Base-by-base conservation (phyloP, 192 early-diverging fungal species). In the Phycomyces nitens region DNA sequence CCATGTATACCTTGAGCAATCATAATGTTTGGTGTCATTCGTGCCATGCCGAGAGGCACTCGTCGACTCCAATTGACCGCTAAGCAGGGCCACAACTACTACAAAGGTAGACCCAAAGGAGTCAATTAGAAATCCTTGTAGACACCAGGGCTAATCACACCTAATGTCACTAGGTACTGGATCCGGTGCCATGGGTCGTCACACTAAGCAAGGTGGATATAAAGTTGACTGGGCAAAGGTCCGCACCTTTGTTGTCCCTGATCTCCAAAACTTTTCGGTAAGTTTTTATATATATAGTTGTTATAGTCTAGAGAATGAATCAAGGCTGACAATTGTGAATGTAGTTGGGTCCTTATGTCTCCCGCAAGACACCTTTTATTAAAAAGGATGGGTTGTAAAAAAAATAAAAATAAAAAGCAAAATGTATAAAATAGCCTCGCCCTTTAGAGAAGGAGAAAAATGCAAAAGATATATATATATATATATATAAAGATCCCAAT, bases 141-240 rank as follows among this genome's bases (percentile, higher is more conserved):
- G 41, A 11, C 3, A 14, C 44, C 1, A 5, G 47, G 7, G 21
- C 16, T 29, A 21, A 44, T 43, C 16, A 15, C 21, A 15, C 0
- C 38, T 40, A 27, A 21, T 16, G 5, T 26, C 54, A 50, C 29
- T 47, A 84, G 82, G 82, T 70, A 86, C 84, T 42, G 78, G 84
- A 24, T 73, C 78, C 29, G 84, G 84, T 71, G 73, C 84, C 29
- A 86, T 84, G 84, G 84, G 84, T 75, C 68, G 77, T 41, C 84
- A 86, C 26, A 86, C 82, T 27, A 86, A 78, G 66, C 71, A 72
- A 20, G 85, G 85, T 63, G 81, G 85, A 23, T 87, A 87, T 64
- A 53, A 71, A 34, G 69, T 87, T 50, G 83, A 87, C 50, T 81
- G 74, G 74, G 68, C 73, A 34, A 83, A 80, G 52, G 85, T 87